These are phyloP conservation scores for Santalum album DNA, from an alignment of 164 flowering plant species.

Conservation along the genomic window DNA sequence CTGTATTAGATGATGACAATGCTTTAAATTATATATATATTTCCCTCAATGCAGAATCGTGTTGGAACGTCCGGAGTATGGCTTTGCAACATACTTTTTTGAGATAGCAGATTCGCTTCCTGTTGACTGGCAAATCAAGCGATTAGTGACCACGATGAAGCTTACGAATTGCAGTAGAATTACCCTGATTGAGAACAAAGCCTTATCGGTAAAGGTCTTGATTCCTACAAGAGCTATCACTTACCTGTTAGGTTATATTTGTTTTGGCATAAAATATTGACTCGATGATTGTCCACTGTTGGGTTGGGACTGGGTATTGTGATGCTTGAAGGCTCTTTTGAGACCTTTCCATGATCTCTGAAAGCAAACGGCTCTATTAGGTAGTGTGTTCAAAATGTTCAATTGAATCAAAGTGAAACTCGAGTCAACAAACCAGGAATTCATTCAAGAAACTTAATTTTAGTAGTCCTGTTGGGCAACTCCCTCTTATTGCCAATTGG, in stretches of 20 bases:
- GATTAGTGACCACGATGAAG: constrained; percentile 76
- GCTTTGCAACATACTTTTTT: constrained; percentile 96
- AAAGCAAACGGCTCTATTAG: too few relatives aligned
- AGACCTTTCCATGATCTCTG: too few relatives aligned
- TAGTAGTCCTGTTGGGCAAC: neutral
- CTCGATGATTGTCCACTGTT: too few relatives aligned
- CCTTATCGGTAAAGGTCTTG: constrained; percentile 43
- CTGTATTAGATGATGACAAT: constrained; percentile 1
- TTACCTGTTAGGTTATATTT: neutral
- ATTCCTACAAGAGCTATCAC: neutral
- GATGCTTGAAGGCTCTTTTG: too few relatives aligned
- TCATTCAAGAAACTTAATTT: neutral
- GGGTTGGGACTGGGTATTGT: too few relatives aligned
- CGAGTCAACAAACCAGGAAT: too few relatives aligned
- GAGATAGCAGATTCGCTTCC: constrained; percentile 60
- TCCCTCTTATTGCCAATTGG: too few relatives aligned
- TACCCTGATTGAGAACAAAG: constrained; percentile 67
- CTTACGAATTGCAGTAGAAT: constrained; percentile 60
- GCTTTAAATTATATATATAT: constrained; percentile 2
- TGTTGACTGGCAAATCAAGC: constrained; percentile 75
- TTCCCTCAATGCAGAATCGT: constrained; percentile 69
- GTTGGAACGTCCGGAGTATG: constrained; percentile 95
- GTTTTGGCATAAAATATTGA: neutral
- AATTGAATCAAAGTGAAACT: too few relatives aligned
- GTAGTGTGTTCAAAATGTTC: too few relatives aligned